Conservation (phyloP, 768 basidiomycete species). For the Boletus huronensis region DNA sequence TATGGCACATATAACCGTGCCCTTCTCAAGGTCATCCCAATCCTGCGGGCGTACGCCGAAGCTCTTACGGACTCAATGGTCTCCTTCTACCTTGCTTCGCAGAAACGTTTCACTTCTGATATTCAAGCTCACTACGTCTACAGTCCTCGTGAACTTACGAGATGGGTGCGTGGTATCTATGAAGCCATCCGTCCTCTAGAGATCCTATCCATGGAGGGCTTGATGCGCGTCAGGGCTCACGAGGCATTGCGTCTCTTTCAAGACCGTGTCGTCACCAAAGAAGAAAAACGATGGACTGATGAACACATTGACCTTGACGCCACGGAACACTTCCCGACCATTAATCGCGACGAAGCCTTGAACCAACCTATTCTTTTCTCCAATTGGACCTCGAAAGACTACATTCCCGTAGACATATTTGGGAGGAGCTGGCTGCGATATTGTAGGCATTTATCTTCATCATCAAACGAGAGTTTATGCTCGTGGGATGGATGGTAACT, state of each 20-base stretch:
- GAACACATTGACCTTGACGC: slow-evolving; percentile 84
- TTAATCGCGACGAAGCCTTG: slow-evolving; percentile 84
- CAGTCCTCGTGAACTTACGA: slow-evolving; percentile 96
- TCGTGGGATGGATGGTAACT: slow-evolving; percentile 97
- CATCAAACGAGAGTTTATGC: slow-evolving; percentile 96
- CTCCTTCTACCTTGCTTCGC: slow-evolving; percentile 88
- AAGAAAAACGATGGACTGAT: slow-evolving; percentile 94
- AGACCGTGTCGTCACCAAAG: slow-evolving; percentile 91
- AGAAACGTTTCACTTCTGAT: slow-evolving; percentile 92
- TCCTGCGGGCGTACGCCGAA: slow-evolving; percentile 86
- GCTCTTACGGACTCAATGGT: slow-evolving; percentile 99
- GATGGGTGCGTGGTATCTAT: slow-evolving; percentile 96
- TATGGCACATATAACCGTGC: slow-evolving; percentile 98
- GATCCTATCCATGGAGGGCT: slow-evolving; percentile 88
- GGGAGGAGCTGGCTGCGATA: background rate
- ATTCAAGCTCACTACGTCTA: slow-evolving; percentile 99
- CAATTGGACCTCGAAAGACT: slow-evolving; percentile 98
- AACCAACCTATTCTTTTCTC: slow-evolving; percentile 92
- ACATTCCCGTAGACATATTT: slow-evolving; percentile 79
- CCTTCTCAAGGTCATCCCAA: slow-evolving; percentile 91
- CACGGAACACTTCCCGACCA: slow-evolving; percentile 88
- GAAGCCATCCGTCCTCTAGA: slow-evolving; percentile 95
- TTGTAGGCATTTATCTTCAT: slow-evolving; percentile 85
- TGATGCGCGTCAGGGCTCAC: slow-evolving; percentile 97
- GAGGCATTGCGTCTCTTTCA: slow-evolving; percentile 97